Evolutionary conservation across 2,329 filamentous ascomycete genomes (phyloP).

Genomic region (Gnomoniopsis sp.): DNA sequence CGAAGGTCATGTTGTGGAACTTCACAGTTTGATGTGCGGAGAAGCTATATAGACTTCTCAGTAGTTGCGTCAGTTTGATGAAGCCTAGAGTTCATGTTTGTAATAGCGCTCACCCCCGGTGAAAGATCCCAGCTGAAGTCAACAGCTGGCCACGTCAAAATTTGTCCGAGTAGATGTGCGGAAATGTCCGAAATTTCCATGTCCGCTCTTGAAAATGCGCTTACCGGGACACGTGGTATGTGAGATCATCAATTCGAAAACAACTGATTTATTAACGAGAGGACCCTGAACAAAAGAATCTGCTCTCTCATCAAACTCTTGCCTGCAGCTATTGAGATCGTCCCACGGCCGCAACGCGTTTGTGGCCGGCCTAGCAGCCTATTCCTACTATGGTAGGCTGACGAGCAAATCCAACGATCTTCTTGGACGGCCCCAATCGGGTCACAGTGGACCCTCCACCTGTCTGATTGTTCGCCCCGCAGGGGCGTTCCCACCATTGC

Average conservation of each 20-base stretch:
- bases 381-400: no score
- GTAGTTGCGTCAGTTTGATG: conserved; percentile 1
- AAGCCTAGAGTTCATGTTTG: not conserved
- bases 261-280: no score
- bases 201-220: not conserved
- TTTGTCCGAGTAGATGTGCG: not conserved
- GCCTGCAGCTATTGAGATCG: not conserved
- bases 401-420: not conserved
- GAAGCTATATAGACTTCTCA: not conserved
- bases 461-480: not conserved
- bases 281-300: no score
- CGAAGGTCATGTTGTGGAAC: not conserved
- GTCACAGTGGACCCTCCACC: not conserved
- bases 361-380: no score
- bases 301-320: no score
- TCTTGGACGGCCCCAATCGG: not conserved
- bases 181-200: not conserved
- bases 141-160: not conserved
- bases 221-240: no score
- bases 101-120: not conserved
- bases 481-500: not conserved
- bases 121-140: not conserved
- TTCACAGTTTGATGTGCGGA: not conserved
- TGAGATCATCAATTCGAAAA: no score
- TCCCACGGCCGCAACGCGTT: not conserved